Evolutionary conservation across 2,329 filamentous ascomycete genomes (phyloP).

Genomic region (Botryotinia globosa): DNA sequence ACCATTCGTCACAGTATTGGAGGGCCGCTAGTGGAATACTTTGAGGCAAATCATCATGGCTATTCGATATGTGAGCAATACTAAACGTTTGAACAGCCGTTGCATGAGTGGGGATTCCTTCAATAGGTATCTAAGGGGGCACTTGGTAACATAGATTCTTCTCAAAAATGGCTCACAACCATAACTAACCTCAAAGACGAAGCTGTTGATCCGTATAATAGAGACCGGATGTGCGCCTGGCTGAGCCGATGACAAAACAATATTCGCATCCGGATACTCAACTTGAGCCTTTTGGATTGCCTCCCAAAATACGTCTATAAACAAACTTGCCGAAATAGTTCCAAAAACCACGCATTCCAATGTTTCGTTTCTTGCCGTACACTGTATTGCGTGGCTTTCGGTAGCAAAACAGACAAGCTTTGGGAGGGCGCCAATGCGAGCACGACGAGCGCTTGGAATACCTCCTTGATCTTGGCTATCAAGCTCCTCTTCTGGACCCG

Average conservation of each 20-base stretch:
- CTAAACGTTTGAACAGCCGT: neutral
- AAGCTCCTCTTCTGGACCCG: neutral
- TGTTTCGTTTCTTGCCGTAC: constrained; percentile 21
- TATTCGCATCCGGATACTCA: neutral
- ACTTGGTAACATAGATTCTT: constrained; percentile 22
- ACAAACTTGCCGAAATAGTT: constrained; percentile 16
- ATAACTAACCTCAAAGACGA: constrained; percentile 26
- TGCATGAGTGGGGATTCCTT: neutral
- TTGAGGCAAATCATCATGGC: no score
- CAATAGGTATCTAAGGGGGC: neutral
- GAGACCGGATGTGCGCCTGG: neutral
- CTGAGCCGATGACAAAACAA: neutral
- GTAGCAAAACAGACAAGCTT: constrained; percentile 19
- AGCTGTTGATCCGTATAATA: constrained; percentile 1
- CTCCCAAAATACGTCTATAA: constrained; percentile 23
- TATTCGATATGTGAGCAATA: neutral
- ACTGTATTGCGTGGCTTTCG: constrained; percentile 15
- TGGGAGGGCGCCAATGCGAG: constrained; percentile 14
- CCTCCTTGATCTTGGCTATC: constrained; percentile 11
- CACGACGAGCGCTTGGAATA: constrained; percentile 14
- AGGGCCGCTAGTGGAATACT: neutral
- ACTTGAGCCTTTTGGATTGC: constrained; percentile 11
- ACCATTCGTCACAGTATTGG: neutral
- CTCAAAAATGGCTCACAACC: constrained; percentile 23
- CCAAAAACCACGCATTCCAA: constrained; percentile 25